These are phyloP conservation scores for Zoysia pacifica DNA, from an alignment of 176 grass and related monocot species.

Conservation along the genomic window DNA sequence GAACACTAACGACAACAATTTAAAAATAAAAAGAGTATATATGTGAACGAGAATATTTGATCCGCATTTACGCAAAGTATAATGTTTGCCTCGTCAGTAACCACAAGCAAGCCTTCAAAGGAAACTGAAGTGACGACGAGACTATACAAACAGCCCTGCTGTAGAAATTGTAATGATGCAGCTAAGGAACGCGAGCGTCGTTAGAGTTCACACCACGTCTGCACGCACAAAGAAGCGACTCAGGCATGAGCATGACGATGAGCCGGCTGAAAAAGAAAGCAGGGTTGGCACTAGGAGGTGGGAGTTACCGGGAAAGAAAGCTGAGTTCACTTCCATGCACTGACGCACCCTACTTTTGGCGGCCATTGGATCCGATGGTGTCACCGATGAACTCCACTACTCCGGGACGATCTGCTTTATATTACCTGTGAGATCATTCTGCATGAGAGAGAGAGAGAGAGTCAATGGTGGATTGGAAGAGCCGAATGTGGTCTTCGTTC, in stretches of 20 bases:
- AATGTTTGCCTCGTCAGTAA: constrained; percentile 37
- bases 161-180: no score
- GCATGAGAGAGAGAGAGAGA: constrained; percentile 1
- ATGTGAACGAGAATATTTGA: neutral
- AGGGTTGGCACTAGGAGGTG: neutral
- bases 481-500: neutral
- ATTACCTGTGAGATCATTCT: neutral
- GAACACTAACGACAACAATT: no score
- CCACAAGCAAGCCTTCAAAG: neutral
- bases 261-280: neutral
- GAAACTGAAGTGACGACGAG: constrained; percentile 8
- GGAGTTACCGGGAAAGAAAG: neutral
- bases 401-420: neutral
- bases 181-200: no score
- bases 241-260: neutral
- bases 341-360: neutral
- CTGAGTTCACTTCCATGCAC: constrained; percentile 8
- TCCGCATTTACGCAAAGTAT: neutral
- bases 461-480: neutral
- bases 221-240: constrained; percentile 5
- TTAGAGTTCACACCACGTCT: neutral
- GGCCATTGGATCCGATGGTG: constrained; percentile 27
- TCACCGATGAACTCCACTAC: constrained; percentile 40
- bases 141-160: neutral
- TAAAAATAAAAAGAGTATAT: no score